phyloP scores from a whole-genome alignment of 345 rosid species.

The Gossypium stocksii region DNA sequence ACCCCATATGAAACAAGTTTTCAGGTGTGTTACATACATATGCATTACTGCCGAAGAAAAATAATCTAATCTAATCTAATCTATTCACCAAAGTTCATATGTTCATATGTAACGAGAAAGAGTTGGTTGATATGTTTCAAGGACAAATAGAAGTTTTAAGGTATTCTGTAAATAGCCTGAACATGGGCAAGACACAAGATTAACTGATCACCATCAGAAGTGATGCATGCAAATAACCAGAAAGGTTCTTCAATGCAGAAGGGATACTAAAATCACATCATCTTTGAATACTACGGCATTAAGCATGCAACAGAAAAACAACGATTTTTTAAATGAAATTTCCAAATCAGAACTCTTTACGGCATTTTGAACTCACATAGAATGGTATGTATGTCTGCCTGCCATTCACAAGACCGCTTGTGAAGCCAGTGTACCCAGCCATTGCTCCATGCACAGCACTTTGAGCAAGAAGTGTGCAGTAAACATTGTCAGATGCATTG shows the following conservation, averaged over 20 bases:
- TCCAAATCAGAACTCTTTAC: background rate
- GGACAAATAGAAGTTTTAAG: background rate
- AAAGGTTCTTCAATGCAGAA: background rate
- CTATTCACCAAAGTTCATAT: background rate
- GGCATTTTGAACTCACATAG: slow-evolving; percentile 45
- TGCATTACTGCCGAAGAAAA: too few relatives aligned
- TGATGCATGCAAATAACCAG: background rate
- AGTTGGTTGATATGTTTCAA: background rate
- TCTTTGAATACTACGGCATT: background rate
- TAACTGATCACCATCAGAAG: background rate
- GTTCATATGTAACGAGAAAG: background rate
- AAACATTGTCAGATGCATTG: slow-evolving; percentile 85
- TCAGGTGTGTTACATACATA: background rate
- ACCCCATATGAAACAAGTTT: background rate
- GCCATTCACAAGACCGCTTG: slow-evolving; percentile 75
- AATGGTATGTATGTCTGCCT: slow-evolving; percentile 84
- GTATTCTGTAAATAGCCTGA: background rate
- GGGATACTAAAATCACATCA: background rate
- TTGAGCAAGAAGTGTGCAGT: slow-evolving; percentile 91
- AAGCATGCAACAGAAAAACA: background rate
- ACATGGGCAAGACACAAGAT: background rate
- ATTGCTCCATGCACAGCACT: slow-evolving; percentile 86
- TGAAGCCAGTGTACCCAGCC: slow-evolving; percentile 92
- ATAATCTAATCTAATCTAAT: too few relatives aligned
- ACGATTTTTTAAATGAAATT: background rate